Evolutionary conservation across 2,329 filamentous ascomycete species (phyloP).

Genomic region (Arthrobotrys sinensis): DNA sequence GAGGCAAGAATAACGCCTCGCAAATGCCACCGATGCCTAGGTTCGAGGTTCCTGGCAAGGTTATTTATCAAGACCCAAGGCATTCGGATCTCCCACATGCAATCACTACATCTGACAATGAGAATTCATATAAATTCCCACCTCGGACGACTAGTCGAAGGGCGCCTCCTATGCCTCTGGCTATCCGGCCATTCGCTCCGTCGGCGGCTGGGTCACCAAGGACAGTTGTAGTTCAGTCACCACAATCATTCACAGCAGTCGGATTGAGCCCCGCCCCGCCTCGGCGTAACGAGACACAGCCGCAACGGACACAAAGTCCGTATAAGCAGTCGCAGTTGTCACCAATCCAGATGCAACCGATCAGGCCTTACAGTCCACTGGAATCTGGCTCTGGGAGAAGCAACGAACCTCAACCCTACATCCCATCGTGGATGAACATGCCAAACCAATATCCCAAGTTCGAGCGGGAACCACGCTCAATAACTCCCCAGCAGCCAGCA

Average conservation of each 20-base stretch:
- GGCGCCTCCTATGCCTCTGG: conserved; percentile 18
- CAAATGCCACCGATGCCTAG: conserved; percentile 33
- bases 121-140: conserved; percentile 25
- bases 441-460: not conserved
- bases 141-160: conserved; percentile 21
- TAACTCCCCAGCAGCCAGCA: not conserved
- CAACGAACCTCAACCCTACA: conserved; percentile 16
- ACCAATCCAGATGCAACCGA: conserved; percentile 18
- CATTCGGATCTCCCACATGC: conserved; percentile 9
- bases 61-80: conserved; percentile 36
- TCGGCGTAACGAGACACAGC: not conserved
- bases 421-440: conserved; percentile 27
- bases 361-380: conserved; percentile 23
- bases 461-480: not conserved
- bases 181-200: conserved; percentile 14
- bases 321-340: conserved; percentile 4
- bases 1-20: not conserved
- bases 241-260: conserved; percentile 17
- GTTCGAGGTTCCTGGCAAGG: conserved; percentile 40
- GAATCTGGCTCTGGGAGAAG: conserved; percentile 7
- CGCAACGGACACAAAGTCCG: not conserved
- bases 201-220: conserved; percentile 1
- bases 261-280: conserved; percentile 19
- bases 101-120: not conserved
- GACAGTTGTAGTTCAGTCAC: conserved; percentile 5